Base-by-base conservation (phyloP, 202 grass and related monocot species). In the Hordeum pubiflorum region DNA sequence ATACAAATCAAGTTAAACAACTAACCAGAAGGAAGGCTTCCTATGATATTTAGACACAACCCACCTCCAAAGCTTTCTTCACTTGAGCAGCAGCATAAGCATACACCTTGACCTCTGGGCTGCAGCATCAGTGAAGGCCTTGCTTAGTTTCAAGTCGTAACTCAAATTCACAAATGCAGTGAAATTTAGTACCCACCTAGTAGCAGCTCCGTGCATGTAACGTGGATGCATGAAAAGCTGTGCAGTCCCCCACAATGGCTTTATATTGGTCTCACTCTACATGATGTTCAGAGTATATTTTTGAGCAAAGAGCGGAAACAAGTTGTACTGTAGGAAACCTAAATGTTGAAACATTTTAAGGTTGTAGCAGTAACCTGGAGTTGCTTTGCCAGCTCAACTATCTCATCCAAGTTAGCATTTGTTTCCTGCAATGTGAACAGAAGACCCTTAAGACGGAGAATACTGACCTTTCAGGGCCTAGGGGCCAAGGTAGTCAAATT, bases 41-140 rank as follows among this genome's bases (percentile, higher is more conserved):
- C 8, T 10, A 39, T 26, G 14, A 71, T 65, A 39, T 78, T 86
- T 38, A 77, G 4, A 78, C 46, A 83, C 83, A 61, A 83, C 80
- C 58, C 7, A 97, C 95, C 88, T 97, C 92, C 31, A 97, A 85
- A 66, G 96, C 90, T 88, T 98, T 98, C 78, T 98, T 95, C 80
- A 98, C 96, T 88, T 98, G 96, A 38, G 96, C 96, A 58, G 90
- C 92, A 33, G 88, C 96, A 98, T 98, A 98, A 80, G 89, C 96
- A 87, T 98, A 87, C 43, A 89, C 87, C 43, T 80, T 81, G 43
- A 88, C 86, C 32, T 91, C 69, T 64, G 79, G 67, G 58, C 83
- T 88, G 79, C 37, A 78, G 41, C 29, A 82, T 59, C 39, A 66
- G 57, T 50, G 5, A 73, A 82, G 27, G 31, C 5, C 44, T 81